Evolutionary conservation across 2,329 filamentous ascomycete species (phyloP).

Genomic region (Paraphaeosphaeria sporulosa): DNA sequence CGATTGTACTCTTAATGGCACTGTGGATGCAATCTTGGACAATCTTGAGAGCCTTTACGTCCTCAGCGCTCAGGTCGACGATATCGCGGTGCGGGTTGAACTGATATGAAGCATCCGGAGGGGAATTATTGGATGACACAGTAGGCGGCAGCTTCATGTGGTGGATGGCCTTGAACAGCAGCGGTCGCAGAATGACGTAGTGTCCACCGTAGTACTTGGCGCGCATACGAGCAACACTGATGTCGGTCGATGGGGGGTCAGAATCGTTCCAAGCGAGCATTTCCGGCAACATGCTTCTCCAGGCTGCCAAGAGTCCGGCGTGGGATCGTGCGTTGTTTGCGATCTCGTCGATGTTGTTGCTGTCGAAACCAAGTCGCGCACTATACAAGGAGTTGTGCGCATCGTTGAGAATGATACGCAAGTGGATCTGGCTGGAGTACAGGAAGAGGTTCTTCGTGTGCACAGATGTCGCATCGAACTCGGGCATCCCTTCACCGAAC

Average conservation of each 20-base stretch:
- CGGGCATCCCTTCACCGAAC: constrained; percentile 29
- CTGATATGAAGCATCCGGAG: constrained; percentile 33
- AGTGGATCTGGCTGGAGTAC: constrained; percentile 68
- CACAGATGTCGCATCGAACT: constrained; percentile 22
- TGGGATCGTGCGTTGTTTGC: constrained; percentile 37
- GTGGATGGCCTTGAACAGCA: constrained; percentile 68
- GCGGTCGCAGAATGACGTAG: constrained; percentile 87
- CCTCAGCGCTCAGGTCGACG: constrained; percentile 36
- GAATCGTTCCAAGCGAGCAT: constrained; percentile 69
- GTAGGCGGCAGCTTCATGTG: constrained; percentile 49
- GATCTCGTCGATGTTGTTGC: constrained; percentile 40
- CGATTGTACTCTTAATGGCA: constrained; percentile 82
- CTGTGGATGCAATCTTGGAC: constrained; percentile 56
- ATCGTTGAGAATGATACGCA: constrained; percentile 64
- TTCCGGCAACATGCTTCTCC: constrained; percentile 60
- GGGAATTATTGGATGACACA: constrained; percentile 55
- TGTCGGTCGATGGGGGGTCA: constrained; percentile 75
- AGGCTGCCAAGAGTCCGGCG: constrained; percentile 59
- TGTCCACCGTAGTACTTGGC: constrained; percentile 95
- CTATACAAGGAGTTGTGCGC: constrained; percentile 64
- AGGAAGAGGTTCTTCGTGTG: constrained; percentile 60
- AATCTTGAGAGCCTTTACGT: constrained; percentile 35
- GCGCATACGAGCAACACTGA: constrained; percentile 82
- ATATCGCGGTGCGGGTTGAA: constrained; percentile 34
- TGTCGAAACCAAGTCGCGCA: constrained; percentile 40